phyloP scores from a whole-genome alignment of 1,284 basidiomycete genomes.

The Pyrrhoderma noxium region DNA sequence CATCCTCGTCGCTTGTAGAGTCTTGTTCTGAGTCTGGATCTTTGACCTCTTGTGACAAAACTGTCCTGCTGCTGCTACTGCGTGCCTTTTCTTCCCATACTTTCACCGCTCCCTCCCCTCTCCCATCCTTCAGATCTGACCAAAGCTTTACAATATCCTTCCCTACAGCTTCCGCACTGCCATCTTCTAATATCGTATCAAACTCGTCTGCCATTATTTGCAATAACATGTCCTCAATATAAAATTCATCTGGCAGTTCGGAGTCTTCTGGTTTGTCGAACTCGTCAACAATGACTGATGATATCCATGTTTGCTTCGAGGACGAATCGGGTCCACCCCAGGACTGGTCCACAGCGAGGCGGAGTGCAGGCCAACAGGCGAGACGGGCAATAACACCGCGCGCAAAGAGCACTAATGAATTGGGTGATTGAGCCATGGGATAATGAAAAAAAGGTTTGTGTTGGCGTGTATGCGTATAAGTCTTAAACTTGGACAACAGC shows the following conservation, averaged over 20 bases:
- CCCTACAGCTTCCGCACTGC: constrained; percentile 64
- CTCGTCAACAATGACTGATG: constrained; percentile 74
- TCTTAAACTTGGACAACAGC: too few relatives aligned
- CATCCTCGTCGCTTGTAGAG: constrained; percentile 36
- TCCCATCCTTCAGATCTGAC: constrained; percentile 38
- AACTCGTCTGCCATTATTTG: constrained; percentile 84
- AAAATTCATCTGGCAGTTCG: constrained; percentile 55
- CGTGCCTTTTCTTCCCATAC: constrained; percentile 60
- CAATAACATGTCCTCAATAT: constrained; percentile 70
- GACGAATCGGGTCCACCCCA: constrained; percentile 76
- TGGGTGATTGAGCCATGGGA: constrained; percentile 18
- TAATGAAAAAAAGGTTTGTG: too few relatives aligned
- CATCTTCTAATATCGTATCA: constrained; percentile 76
- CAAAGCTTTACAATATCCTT: constrained; percentile 65
- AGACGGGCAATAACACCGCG: constrained; percentile 77
- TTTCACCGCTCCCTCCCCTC: constrained; percentile 37
- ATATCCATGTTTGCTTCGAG: constrained; percentile 76
- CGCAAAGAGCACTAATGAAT: constrained; percentile 66
- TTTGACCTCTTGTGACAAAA: constrained; percentile 37
- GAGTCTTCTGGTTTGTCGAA: constrained; percentile 46
- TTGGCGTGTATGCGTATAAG: neutral
- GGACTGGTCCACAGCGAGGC: constrained; percentile 70
- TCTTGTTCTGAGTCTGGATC: constrained; percentile 34
- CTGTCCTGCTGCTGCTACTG: constrained; percentile 49
- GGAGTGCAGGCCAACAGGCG: constrained; percentile 74